Evolutionary conservation across 306 rosid genomes (phyloP).

Genomic region (Hippophae rhamnoides): DNA sequence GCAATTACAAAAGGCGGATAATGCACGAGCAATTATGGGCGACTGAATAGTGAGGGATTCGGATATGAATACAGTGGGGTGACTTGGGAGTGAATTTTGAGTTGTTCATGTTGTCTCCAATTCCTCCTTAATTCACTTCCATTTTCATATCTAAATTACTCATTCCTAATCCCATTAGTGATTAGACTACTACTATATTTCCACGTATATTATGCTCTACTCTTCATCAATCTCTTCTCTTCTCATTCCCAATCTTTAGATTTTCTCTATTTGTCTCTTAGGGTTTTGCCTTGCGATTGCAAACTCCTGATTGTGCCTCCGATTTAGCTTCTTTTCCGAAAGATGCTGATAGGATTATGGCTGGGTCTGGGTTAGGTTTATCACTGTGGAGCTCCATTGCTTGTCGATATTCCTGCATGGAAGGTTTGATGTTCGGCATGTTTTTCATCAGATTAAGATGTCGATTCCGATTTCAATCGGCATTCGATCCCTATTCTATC

Average conservation of each 20-base stretch:
- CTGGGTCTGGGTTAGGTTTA: slow-evolving; percentile 25
- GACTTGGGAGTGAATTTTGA: too few relatives aligned
- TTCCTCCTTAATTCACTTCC: too few relatives aligned
- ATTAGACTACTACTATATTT: not conserved
- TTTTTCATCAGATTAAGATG: slow-evolving; percentile 21
- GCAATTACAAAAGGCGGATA: too few relatives aligned
- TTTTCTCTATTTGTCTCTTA: not conserved
- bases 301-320: not conserved
- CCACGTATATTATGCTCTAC: not conserved
- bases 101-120: too few relatives aligned
- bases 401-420: slow-evolving; percentile 20
- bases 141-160: too few relatives aligned
- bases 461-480: slow-evolving; percentile 46
- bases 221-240: not conserved
- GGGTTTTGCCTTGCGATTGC: not conserved
- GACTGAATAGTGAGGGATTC: too few relatives aligned
- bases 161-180: too few relatives aligned
- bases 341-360: slow-evolving; percentile 44
- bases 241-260: slow-evolving; percentile 16
- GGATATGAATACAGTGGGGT: too few relatives aligned
- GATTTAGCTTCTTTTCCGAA: not conserved
- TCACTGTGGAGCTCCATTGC: not conserved
- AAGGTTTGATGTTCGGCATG: slow-evolving; percentile 14
- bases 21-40: too few relatives aligned
- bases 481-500: slow-evolving; percentile 49